Base-by-base conservation (phyloP, 2,329 filamentous ascomycete genomes). In the Colletotrichum plurivorum region DNA sequence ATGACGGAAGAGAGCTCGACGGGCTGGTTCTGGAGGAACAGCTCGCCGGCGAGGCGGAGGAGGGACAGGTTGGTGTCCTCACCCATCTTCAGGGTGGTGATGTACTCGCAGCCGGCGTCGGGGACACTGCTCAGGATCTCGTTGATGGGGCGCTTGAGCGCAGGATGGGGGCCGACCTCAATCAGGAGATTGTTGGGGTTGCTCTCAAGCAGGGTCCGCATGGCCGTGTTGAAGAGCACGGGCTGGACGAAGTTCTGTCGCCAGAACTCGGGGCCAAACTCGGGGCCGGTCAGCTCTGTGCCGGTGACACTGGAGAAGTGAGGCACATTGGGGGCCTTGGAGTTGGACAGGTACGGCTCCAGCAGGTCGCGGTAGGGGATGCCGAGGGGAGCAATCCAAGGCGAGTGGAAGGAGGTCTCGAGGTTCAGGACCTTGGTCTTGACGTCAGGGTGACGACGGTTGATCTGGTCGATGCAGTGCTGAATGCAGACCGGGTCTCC, bases 1-100 rank as follows among this genome's bases (percentile, higher is more conserved):
- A 68, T 43, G 8, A 59, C 16, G 5, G 20, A 41, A 0, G 39
- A 48, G 25, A 88, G 81, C 54, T 86, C 76, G 10, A 87, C 71
- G 3, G 73, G 52, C 2, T 78, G 75, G 1, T 85, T 86, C 55
- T 82, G 83, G 15, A 77, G 75, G 70, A 85, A 86, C 2, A 88
- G 75, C 0, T 76, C 78, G 0, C 78, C 82, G 0, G 84, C 84
- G 0, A 84, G 76, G 27, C 85, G 82, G 20, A 84, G 74, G 2
- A 82, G 80, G 0, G 81, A 79, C 16, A 83, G 79, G 2, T 84
- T 84, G 2, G 84, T 83, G 54, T 86, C 79, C 58, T 86, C 83
- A 13, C 85, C 84, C 27, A 88, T 84, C 2, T 86, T 73, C 1
- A 92, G 83, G 0, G 80, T 78, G 0, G 83, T 79, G 10, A 78